phyloP scores from a whole-genome alignment of 805 yeast genomes.

The Blastobotrys robertii region DNA sequence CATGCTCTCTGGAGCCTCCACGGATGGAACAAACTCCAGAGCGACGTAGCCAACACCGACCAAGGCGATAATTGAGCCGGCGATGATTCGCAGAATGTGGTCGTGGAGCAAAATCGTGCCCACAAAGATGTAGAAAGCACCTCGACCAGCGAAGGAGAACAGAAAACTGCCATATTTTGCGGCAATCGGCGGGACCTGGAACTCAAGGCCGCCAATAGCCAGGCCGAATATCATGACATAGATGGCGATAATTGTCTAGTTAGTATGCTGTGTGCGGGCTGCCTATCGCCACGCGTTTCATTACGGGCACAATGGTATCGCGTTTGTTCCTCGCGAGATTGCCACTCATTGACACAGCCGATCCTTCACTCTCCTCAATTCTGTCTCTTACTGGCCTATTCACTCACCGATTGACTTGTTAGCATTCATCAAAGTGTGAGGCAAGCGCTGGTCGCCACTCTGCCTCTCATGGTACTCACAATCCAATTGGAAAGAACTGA shows the following conservation, averaged over 20 bases:
- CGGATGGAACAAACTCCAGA: constrained; percentile 63
- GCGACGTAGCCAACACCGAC: constrained; percentile 51
- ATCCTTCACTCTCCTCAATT: not conserved
- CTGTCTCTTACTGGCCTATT: no score
- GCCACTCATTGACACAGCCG: not conserved
- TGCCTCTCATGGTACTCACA: constrained; percentile 12
- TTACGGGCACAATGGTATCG: no score
- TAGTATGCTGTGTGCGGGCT: no score
- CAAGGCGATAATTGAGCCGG: constrained; percentile 48
- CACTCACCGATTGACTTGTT: constrained; percentile 17
- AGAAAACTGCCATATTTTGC: constrained; percentile 42
- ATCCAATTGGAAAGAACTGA: constrained; percentile 23
- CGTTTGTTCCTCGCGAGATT: not conserved
- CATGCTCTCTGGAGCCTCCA: constrained; percentile 79
- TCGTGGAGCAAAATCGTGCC: constrained; percentile 43
- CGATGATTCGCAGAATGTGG: constrained; percentile 44
- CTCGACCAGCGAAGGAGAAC: constrained; percentile 64
- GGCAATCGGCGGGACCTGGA: constrained; percentile 41
- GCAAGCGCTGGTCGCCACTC: no score
- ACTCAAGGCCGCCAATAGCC: constrained; percentile 30
- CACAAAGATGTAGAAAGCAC: constrained; percentile 45
- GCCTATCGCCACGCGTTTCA: no score
- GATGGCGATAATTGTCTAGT: constrained; percentile 22
- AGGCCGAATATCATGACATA: constrained; percentile 26
- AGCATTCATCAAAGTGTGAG: not conserved